Conservation (phyloP, 1,284 basidiomycete genomes). For the Schizophyllum commune region DNA sequence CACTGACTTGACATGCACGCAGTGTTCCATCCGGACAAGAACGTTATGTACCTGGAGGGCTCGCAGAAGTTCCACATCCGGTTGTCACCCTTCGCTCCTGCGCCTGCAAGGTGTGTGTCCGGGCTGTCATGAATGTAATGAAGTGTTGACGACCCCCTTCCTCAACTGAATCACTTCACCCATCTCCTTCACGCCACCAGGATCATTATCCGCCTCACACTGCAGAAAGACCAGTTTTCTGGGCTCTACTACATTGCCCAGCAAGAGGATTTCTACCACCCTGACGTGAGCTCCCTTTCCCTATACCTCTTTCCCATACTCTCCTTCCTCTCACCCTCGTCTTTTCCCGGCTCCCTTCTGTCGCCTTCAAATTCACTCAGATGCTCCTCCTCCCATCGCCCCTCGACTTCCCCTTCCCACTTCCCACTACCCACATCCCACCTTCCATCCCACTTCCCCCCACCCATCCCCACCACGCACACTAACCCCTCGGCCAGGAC, state of each 20-base stretch:
- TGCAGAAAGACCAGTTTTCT: conserved; percentile 28
- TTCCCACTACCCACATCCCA: neutral
- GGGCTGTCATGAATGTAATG: conserved; percentile 10
- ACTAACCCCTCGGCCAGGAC: conserved; percentile 26
- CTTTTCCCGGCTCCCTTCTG: too few relatives aligned
- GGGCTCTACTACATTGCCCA: conserved; percentile 40
- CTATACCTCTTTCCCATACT: neutral
- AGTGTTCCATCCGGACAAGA: conserved; percentile 35
- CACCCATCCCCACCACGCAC: too few relatives aligned
- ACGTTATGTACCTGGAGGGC: conserved; percentile 37
- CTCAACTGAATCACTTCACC: neutral
- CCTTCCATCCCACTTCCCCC: too few relatives aligned
- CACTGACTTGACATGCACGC: neutral
- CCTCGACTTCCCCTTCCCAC: neutral
- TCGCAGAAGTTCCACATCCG: conserved; percentile 47
- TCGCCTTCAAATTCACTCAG: too few relatives aligned
- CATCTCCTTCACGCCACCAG: conserved; percentile 12
- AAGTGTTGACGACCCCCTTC: too few relatives aligned
- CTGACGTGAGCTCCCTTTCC: conserved; percentile 32
- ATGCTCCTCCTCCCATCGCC: too few relatives aligned
- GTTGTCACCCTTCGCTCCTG: conserved; percentile 36
- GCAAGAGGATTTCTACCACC: conserved; percentile 59
- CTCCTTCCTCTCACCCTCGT: too few relatives aligned
- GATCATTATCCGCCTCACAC: conserved; percentile 39
- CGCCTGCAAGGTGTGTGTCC: conserved; percentile 35